phyloP scores from a whole-genome alignment of 2,329 filamentous ascomycete species.

The Trichoderma asperellum region DNA sequence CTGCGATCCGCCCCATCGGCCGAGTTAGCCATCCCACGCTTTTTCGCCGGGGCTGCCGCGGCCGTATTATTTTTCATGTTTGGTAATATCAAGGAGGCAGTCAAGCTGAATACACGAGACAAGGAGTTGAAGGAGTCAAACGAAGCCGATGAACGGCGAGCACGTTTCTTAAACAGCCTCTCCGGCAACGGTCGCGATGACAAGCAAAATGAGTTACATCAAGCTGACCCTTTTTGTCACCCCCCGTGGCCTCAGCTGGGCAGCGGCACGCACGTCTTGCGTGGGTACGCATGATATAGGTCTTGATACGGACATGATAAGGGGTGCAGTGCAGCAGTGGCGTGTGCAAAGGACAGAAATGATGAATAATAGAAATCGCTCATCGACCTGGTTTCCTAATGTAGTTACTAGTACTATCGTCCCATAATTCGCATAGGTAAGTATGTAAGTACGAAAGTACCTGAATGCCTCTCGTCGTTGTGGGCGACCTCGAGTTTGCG shows the following conservation, averaged over 20 bases:
- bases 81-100: constrained; percentile 1
- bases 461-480: neutral
- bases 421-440: constrained; percentile 13
- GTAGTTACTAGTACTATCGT: constrained; percentile 4
- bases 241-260: constrained; percentile 20
- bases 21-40: constrained; percentile 17
- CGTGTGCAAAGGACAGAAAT: constrained; percentile 1
- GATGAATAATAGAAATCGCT: constrained; percentile 30
- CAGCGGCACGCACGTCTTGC: constrained; percentile 19
- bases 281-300: constrained; percentile 13
- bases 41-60: constrained; percentile 22
- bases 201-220: neutral
- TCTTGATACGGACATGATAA: constrained; percentile 24
- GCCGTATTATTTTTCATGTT: constrained; percentile 6
- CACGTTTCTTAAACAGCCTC: neutral
- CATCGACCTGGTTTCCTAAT: constrained; percentile 18
- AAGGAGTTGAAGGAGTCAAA: neutral
- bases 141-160: constrained; percentile 1
- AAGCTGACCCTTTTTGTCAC: neutral
- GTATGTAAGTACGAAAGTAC: neutral
- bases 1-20: constrained; percentile 1
- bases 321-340: neutral
- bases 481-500: constrained; percentile 4
- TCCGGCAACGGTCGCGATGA: constrained; percentile 1
- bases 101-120: neutral